phyloP scores from a whole-genome alignment of 768 basidiomycete species.

The Boletus sp. region DNA sequence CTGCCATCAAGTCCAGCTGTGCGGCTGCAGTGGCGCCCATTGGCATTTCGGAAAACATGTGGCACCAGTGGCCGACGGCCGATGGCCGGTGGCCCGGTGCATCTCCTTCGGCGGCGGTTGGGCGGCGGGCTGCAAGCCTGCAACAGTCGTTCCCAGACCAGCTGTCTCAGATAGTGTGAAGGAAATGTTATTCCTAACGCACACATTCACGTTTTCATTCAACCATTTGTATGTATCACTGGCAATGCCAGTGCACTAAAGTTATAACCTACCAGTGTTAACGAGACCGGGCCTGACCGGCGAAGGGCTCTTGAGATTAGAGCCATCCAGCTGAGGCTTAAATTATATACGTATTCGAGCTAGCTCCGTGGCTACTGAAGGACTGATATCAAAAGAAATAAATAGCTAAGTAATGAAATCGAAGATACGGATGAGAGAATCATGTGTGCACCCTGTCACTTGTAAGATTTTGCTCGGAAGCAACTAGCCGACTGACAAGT shows the following conservation, averaged over 20 bases:
- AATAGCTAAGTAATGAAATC: neutral
- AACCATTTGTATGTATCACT: neutral
- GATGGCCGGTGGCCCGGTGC: too few species aligned
- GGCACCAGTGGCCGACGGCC: too few species aligned
- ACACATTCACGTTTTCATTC: too few species aligned
- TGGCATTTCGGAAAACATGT: too few species aligned
- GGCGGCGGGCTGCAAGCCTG: too few species aligned
- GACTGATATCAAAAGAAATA: neutral
- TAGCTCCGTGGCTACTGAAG: neutral
- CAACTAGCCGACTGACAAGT: slow-evolving; percentile 14
- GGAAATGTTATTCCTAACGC: too few species aligned
- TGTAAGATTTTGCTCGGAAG: neutral
- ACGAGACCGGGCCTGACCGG: neutral
- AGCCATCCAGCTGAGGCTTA: neutral
- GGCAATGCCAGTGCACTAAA: neutral
- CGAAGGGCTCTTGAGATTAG: neutral
- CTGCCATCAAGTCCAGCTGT: neutral
- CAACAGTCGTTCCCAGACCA: too few species aligned
- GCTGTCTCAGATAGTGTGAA: too few species aligned
- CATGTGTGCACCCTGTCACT: neutral
- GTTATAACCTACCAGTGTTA: neutral
- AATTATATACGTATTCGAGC: neutral
- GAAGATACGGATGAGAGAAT: neutral
- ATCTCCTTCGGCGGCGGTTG: too few species aligned
- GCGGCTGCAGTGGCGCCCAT: too few species aligned